Evolutionary conservation across 2,329 filamentous ascomycete species (phyloP), one percentile per base, ranked within the genome.

Genomic region (Myriangium duriaei): DNA sequence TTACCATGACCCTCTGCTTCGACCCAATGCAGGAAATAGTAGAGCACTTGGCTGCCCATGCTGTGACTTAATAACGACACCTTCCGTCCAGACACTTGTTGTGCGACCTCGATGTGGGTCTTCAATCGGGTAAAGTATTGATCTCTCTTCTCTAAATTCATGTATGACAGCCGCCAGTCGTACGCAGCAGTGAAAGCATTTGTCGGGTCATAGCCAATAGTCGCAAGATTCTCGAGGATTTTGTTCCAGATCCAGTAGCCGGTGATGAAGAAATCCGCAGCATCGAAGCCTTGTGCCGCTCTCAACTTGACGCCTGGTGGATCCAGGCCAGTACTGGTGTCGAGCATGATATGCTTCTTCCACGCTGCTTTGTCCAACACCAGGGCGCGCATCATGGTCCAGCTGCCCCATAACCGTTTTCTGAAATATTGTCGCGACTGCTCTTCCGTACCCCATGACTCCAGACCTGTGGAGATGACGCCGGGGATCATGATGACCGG

Each of bases 241-340:
- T 96, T 96, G 63, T 84, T 95, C 87, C 87, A 95, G 43, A 98
- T 96, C 91, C 91, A 98, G 62, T 98, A 98, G 4, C 76, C 76
- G 2, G 74, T 77, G 47, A 79, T 77, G 60, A 92, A 91, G 64
- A 98, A 98, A 61, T 98, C 91, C 9, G 91, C 87, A 2, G 91
- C 91, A 59, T 98, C 91, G 51, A 98, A 98, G 2, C 91, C 91
- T 57, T 96, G 91, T 0, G 91, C 87, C 6, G 91, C 85, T 26
- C 91, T 76, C 13, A 98, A 63, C 63, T 96, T 96, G 51, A 96
- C 76, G 10, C 79, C 77, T 0, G 86, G 83, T 1, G 91, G 91
- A 56, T 98, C 91, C 14, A 98, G 67, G 0, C 91, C 91, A 0
- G 88, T 95, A 26, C 75, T 61, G 57, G 88, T 87, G 60, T 98